Percentiles rank a stretch among this genome's conserved stretches.
Evolutionary conservation across 805 yeast genomes (phyloP).

Genomic region (Metschnikowia vanudenii): DNA sequence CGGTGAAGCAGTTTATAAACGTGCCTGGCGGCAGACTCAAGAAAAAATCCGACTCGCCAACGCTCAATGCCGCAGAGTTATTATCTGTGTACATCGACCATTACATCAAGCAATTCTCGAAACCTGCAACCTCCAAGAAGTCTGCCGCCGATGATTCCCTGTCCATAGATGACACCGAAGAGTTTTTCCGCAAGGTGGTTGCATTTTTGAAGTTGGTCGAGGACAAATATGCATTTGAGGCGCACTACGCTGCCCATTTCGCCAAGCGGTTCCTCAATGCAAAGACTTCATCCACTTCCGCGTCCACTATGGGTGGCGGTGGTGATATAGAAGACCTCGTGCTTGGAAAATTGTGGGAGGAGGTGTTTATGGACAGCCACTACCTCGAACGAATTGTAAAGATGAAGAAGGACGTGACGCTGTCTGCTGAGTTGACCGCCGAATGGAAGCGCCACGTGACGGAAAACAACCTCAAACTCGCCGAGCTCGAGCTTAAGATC

Average conservation of each 20-base stretch:
- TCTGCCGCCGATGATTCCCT: slow-evolving; percentile 9
- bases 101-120: slow-evolving; percentile 36
- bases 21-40: slow-evolving; percentile 45
- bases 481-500: slow-evolving; percentile 41
- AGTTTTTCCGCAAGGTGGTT: slow-evolving; percentile 53
- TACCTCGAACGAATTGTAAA: slow-evolving; percentile 79
- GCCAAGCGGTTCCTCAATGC: slow-evolving; percentile 66
- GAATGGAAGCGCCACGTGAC: slow-evolving; percentile 35
- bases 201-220: slow-evolving; percentile 63
- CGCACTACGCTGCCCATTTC: slow-evolving; percentile 77
- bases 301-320: not conserved
- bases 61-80: slow-evolving; percentile 38
- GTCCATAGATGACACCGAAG: slow-evolving; percentile 28
- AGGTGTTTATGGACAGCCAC: slow-evolving; percentile 61
- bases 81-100: slow-evolving; percentile 42
- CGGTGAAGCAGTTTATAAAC: slow-evolving; percentile 64
- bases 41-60: slow-evolving; percentile 38
- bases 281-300: slow-evolving; percentile 24
- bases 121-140: slow-evolving; percentile 21
- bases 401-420: slow-evolving; percentile 78
- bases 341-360: slow-evolving; percentile 66
- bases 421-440: slow-evolving; percentile 37
- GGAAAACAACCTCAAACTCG: slow-evolving; percentile 15
- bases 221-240: slow-evolving; percentile 86
- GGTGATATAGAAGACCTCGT: slow-evolving; percentile 66